These are phyloP conservation scores for Tuber calosporum DNA, from an alignment of 495 filamentous ascomycete genomes.

Conservation along the genomic window DNA sequence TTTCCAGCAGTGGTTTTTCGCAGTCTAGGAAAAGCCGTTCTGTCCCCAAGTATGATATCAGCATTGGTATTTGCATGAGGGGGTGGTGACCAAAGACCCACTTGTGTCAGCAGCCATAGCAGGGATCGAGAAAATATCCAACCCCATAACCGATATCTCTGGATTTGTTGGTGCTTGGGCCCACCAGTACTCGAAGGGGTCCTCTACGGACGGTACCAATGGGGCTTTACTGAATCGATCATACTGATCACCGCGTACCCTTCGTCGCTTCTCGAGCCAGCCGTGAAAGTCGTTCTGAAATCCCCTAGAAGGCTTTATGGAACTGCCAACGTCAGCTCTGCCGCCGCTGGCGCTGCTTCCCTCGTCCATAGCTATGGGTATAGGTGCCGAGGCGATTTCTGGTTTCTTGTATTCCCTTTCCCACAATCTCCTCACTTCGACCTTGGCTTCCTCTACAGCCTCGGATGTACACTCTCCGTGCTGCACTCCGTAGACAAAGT, in stretches of 20 bases:
- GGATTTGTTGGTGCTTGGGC: not conserved
- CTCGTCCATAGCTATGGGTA: not conserved
- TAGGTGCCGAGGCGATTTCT: not conserved
- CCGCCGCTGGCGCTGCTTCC: not conserved
- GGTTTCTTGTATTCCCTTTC: constrained; percentile 3
- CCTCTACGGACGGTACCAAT: not conserved
- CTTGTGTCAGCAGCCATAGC: not conserved
- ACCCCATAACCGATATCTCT: not conserved
- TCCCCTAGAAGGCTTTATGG: not conserved
- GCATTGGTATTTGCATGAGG: not conserved
- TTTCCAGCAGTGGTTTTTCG: not conserved
- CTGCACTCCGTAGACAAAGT: not conserved
- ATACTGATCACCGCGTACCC: not conserved
- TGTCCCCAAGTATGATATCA: not conserved
- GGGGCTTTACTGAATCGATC: not conserved
- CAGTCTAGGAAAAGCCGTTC: not conserved
- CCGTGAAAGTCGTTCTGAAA: not conserved
- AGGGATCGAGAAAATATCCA: not conserved
- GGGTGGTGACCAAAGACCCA: not conserved
- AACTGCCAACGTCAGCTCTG: not conserved
- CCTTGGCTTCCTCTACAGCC: not conserved
- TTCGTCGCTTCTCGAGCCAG: not conserved
- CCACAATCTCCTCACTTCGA: not conserved
- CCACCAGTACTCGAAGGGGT: constrained; percentile 2
- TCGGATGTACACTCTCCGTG: not conserved